phyloP scores from a whole-genome alignment of 306 rosid genomes.

The Cucurbita pepo region DNA sequence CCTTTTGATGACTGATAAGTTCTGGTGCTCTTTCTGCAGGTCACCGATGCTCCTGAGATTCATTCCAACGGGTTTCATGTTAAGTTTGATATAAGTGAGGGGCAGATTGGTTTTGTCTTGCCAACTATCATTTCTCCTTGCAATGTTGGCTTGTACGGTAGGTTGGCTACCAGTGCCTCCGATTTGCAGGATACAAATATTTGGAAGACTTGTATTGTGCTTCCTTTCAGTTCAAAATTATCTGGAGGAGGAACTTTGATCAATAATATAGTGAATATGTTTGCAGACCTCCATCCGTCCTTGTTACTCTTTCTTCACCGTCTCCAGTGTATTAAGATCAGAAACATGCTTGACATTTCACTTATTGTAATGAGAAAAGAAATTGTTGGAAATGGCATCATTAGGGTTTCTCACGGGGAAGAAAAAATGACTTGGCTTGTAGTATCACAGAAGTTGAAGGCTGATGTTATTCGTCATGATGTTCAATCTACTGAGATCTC shows the following conservation, averaged over 20 bases:
- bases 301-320: constrained; percentile 84
- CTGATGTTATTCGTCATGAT: constrained; percentile 39
- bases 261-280: constrained; percentile 49
- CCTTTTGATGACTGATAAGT: constrained; percentile 8
- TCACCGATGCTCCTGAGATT: constrained; percentile 94
- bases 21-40: constrained; percentile 33
- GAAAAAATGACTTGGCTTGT: constrained; percentile 84
- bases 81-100: constrained; percentile 88
- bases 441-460: constrained; percentile 50
- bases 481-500: constrained; percentile 77
- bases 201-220: constrained; percentile 90
- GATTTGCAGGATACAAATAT: constrained; percentile 23
- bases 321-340: constrained; percentile 64
- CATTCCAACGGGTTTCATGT: constrained; percentile 95
- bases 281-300: constrained; percentile 94
- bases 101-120: constrained; percentile 92
- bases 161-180: constrained; percentile 34
- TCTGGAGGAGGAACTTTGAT: constrained; percentile 43
- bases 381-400: constrained; percentile 54
- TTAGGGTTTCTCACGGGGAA: constrained; percentile 64
- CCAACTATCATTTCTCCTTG: constrained; percentile 73
- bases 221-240: constrained; percentile 60
- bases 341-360: constrained; percentile 57
- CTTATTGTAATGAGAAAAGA: constrained; percentile 68
- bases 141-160: constrained; percentile 35